Percentiles rank a stretch among this genome's conserved stretches.
phyloP scores from a whole-genome alignment of 2,329 filamentous ascomycete species.

The Trichoderma asperellum region DNA sequence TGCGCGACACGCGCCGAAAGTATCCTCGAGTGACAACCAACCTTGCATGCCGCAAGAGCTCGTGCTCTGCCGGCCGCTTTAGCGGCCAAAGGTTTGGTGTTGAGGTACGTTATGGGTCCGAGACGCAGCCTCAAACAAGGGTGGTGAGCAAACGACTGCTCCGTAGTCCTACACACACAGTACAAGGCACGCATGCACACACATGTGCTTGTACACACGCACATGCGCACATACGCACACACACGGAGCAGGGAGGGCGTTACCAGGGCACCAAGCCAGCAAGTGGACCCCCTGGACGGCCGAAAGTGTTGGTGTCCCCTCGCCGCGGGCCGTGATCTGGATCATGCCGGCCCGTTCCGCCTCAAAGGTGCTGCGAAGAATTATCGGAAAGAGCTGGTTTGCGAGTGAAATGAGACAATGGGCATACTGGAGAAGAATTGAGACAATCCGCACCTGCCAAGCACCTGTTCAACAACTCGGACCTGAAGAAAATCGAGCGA shows the following conservation, averaged over 20 bases:
- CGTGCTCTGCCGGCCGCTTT: constrained; percentile 6
- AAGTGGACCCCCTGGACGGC: constrained; percentile 28
- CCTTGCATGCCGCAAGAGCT: constrained; percentile 15
- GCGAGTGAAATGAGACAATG: background rate
- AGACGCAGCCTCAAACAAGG: constrained; percentile 13
- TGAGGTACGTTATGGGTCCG: constrained; percentile 11
- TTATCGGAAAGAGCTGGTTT: background rate
- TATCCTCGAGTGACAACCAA: constrained; percentile 16
- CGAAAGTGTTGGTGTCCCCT: constrained; percentile 28
- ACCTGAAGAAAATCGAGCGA: background rate
- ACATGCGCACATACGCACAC: constrained; percentile 1
- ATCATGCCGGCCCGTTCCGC: constrained; percentile 30
- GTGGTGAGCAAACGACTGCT: background rate
- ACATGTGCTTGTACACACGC: background rate
- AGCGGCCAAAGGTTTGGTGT: constrained; percentile 12
- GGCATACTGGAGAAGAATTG: background rate
- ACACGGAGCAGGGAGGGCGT: constrained; percentile 2
- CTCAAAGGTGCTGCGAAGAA: constrained; percentile 13
- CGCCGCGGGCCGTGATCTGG: constrained; percentile 29
- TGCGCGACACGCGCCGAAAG: constrained; percentile 23
- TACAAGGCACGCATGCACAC: constrained; percentile 6
- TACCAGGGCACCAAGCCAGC: constrained; percentile 27
- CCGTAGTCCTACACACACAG: background rate
- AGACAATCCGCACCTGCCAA: background rate
- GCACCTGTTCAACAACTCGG: background rate